Evolutionary conservation across 2,329 filamentous ascomycete species (phyloP).

Genomic region (Penicillium sp.): DNA sequence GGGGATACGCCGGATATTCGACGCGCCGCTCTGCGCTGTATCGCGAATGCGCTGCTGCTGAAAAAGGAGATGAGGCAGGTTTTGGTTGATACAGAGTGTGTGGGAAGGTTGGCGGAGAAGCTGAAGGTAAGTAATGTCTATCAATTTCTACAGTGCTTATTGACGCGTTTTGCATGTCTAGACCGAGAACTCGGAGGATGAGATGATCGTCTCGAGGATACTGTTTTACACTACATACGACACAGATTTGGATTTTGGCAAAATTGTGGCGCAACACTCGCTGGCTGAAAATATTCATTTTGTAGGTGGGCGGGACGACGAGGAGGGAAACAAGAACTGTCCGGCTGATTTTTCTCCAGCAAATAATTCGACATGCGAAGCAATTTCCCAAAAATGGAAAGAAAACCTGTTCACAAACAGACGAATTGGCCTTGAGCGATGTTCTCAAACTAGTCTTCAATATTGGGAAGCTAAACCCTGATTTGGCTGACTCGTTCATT

Average conservation of each 20-base stretch:
- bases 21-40: conserved; percentile 71
- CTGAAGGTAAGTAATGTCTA: conserved; percentile 52
- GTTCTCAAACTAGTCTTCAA: conserved; percentile 89
- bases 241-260: conserved; percentile 62
- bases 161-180: conserved; percentile 20
- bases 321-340: background rate
- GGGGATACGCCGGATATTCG: conserved; percentile 60
- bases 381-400: conserved; percentile 44
- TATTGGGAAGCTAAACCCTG: conserved; percentile 69
- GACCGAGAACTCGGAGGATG: conserved; percentile 72
- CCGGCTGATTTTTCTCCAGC: conserved; percentile 36
- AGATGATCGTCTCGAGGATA: conserved; percentile 78
- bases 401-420: conserved; percentile 46
- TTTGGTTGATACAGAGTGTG: conserved; percentile 67
- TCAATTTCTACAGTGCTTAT: background rate
- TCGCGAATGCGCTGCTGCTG: conserved; percentile 80
- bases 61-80: conserved; percentile 64
- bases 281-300: conserved; percentile 65
- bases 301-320: conserved; percentile 22
- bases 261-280: conserved; percentile 62
- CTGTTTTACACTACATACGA: conserved; percentile 77
- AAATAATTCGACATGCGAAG: conserved; percentile 66
- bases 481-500: conserved; percentile 60
- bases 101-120: conserved; percentile 63
- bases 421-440: conserved; percentile 76